Evolutionary conservation across 2,329 filamentous ascomycete species (phyloP).

Genomic region (Falciphora oryzae): DNA sequence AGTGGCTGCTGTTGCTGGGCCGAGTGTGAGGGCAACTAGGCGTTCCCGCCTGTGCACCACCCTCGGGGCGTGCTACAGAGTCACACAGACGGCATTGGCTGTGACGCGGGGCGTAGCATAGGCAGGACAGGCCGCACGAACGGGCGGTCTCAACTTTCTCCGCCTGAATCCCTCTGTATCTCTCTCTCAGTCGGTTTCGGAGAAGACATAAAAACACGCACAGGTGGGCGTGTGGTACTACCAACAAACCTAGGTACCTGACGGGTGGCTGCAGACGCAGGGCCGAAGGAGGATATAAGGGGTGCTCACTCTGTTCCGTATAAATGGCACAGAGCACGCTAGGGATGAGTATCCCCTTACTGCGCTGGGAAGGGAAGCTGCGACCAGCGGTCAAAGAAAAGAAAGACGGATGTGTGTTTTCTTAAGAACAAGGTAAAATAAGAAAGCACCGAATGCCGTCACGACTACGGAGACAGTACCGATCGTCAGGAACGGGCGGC

Average conservation of each 20-base stretch:
- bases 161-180: neutral
- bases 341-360: neutral
- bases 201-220: too few species aligned
- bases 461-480: neutral
- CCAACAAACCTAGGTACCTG: neutral
- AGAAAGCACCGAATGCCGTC: neutral
- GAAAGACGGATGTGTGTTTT: neutral
- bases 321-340: neutral
- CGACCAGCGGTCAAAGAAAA: neutral
- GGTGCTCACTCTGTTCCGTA: neutral
- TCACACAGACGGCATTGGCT: neutral
- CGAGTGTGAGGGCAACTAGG: neutral
- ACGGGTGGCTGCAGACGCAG: neutral
- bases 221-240: neutral
- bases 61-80: too few species aligned
- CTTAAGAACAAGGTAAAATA: neutral
- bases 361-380: fast-evolving
- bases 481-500: neutral
- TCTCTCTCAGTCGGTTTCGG: too few species aligned
- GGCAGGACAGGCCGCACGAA: too few species aligned
- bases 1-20: neutral
- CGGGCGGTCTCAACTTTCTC: neutral
- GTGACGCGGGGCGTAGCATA: neutral
- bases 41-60: neutral
- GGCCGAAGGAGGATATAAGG: neutral